Conservation (phyloP, 805 yeast species). For the Maudiozyma pseudohumilis region DNA sequence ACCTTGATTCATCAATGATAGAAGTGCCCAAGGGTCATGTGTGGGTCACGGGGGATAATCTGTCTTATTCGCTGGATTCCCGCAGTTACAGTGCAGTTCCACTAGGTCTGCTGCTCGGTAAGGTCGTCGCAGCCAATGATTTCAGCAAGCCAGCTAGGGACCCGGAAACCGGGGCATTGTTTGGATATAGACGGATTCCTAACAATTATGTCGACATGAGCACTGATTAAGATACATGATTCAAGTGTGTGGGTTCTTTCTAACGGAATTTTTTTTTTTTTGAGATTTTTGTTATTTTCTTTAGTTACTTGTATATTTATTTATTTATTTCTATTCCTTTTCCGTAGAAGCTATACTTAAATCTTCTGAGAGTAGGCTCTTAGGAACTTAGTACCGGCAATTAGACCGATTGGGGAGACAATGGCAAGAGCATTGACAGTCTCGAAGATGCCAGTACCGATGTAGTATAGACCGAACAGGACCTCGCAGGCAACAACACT, state of each 20-base stretch:
- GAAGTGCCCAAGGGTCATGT: slow-evolving; percentile 88
- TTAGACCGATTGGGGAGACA: slow-evolving; percentile 44
- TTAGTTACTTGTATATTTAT: not conserved
- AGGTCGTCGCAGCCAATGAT: slow-evolving; percentile 62
- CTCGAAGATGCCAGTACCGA: slow-evolving; percentile 26
- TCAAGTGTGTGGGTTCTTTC: not conserved
- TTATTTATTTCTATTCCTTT: slow-evolving; percentile 6
- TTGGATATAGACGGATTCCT: slow-evolving; percentile 46
- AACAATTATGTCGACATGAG: slow-evolving; percentile 41
- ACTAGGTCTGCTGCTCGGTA: slow-evolving; percentile 78
- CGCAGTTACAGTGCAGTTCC: slow-evolving; percentile 86
- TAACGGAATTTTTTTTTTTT: not conserved
- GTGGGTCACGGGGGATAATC: slow-evolving; percentile 95
- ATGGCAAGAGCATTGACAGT: slow-evolving; percentile 24
- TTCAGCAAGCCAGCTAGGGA: slow-evolving; percentile 39
- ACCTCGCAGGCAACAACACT: slow-evolving; percentile 26
- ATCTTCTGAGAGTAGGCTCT: slow-evolving; percentile 25
- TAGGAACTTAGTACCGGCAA: slow-evolving; percentile 58
- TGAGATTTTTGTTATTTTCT: not conserved
- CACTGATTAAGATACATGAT: slow-evolving; percentile 4
- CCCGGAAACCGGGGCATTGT: slow-evolving; percentile 21
- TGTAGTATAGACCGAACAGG: slow-evolving; percentile 22
- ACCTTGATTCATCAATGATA: slow-evolving; percentile 41
- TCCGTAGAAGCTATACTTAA: slow-evolving; percentile 4
- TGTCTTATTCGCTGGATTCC: slow-evolving; percentile 80